Evolutionary conservation across 345 rosid species (phyloP), one percentile per base, ranked within the genome.

Genomic region (Abelmoschus esculentus): DNA sequence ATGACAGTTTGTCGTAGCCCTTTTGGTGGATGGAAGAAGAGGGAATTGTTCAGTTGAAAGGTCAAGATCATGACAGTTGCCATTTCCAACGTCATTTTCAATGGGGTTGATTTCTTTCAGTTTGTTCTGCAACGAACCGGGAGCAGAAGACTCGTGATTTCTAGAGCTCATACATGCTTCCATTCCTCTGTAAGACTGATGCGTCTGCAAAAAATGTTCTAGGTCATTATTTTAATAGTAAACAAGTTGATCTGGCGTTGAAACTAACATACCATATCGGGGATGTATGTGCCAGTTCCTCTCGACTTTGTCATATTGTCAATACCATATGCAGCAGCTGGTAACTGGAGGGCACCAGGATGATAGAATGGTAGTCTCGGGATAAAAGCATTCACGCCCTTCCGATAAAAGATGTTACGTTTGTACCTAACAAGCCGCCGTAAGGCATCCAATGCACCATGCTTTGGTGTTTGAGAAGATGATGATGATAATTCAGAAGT

Each of bases 241-340:
- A 42, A 63, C 44, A 26, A 54, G 29, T 29, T 28, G 19, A 29
- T 50, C 12, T 52, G 12, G 9, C 3, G 52, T 26, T 3, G 50
- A 12, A 12, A 71, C 5, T 29, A 6, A 58, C 44, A 40, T 86
- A 89, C 96, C 92, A 46, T 32, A 53, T 81, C 49, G 40, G 92
- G 95, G 56, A 90, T 87, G 62, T 72, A 90, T 53, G 91, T 85
- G 73, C 96, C 90, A 0, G 95, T 88, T 72, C 96, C 96, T 78
- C 89, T 77, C 9, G 75, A 82, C 75, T 70, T 88, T 52, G 79
- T 68, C 66, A 42, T 38, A 62, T 66, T 73, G 67, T 76, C 80
- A 55, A 29, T 38, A 66, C 74, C 76, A 55, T 55, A 74, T 65
- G 72, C 60, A 49, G 77, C 40, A 60, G 75, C 75, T 12, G 60